Percentiles rank a stretch among this genome's conserved stretches.
phyloP scores from a whole-genome alignment of 2,329 filamentous ascomycete species.

The Pseudogymnoascus sp. region DNA sequence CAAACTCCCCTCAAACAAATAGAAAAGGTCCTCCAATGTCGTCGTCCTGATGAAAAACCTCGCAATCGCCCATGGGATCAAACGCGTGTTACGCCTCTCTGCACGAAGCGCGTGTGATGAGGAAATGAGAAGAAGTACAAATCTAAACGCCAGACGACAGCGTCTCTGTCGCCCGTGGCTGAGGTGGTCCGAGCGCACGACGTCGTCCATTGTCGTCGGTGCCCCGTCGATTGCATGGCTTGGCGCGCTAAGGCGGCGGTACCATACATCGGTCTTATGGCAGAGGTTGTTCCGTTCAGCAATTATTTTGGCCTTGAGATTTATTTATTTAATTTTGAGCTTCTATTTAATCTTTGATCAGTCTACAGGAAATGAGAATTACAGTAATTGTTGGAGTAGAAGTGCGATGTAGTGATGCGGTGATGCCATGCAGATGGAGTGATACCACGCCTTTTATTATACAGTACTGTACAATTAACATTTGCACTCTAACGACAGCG shows the following conservation, averaged over 20 bases:
- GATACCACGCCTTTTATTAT: no score
- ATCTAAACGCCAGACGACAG: background rate
- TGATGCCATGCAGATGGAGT: no score
- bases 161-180: background rate
- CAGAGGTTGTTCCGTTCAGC: background rate
- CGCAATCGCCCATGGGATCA: background rate
- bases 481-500: no score
- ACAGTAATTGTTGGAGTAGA: background rate
- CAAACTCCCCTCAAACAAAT: background rate
- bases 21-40: background rate
- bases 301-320: background rate
- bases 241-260: background rate
- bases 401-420: background rate
- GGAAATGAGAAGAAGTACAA: background rate
- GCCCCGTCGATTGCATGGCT: background rate
- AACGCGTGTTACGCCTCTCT: constrained; percentile 5
- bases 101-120: background rate
- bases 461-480: background rate
- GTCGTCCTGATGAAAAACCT: background rate
- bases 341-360: background rate
- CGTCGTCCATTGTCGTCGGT: background rate
- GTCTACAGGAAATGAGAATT: background rate
- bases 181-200: constrained; percentile 3
- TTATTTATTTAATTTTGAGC: no score
- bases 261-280: background rate